Percentiles rank a stretch among this genome's conserved stretches.
Evolutionary conservation across 441 rosid species (phyloP).

Genomic region (Cnidoscolus chayamansa): DNA sequence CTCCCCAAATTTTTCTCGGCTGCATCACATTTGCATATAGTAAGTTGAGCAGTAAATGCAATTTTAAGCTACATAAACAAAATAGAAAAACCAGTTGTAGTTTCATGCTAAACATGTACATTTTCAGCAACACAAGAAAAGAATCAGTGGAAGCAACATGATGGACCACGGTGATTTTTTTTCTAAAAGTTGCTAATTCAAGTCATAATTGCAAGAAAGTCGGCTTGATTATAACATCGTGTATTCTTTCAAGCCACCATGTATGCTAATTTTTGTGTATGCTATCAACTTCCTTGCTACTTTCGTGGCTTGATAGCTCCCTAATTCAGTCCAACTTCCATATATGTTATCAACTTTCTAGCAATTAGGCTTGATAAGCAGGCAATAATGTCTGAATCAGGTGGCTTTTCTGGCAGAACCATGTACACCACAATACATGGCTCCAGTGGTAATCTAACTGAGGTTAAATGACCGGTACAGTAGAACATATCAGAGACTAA

Average conservation of each 20-base stretch:
- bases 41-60: background rate
- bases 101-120: slow-evolving; percentile 5
- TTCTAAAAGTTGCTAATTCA: slow-evolving; percentile 13
- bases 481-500: background rate
- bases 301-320: too few species aligned
- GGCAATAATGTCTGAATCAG: background rate
- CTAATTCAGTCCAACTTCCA: too few species aligned
- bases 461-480: background rate
- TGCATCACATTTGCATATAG: slow-evolving; percentile 31
- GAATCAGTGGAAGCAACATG: slow-evolving; percentile 21
- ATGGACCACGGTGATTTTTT: slow-evolving; percentile 19
- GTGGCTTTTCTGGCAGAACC: background rate
- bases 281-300: too few species aligned
- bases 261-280: too few species aligned
- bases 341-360: too few species aligned
- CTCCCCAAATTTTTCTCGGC: slow-evolving; percentile 95
- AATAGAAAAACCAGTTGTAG: too few species aligned
- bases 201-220: slow-evolving; percentile 26
- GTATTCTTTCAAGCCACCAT: background rate
- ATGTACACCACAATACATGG: background rate
- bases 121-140: slow-evolving; percentile 1
- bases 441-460: background rate
- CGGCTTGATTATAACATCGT: slow-evolving; percentile 21
- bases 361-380: background rate
- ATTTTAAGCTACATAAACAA: background rate